Conservation (phyloP, 306 rosid genomes). For the Prunus campanulata region DNA sequence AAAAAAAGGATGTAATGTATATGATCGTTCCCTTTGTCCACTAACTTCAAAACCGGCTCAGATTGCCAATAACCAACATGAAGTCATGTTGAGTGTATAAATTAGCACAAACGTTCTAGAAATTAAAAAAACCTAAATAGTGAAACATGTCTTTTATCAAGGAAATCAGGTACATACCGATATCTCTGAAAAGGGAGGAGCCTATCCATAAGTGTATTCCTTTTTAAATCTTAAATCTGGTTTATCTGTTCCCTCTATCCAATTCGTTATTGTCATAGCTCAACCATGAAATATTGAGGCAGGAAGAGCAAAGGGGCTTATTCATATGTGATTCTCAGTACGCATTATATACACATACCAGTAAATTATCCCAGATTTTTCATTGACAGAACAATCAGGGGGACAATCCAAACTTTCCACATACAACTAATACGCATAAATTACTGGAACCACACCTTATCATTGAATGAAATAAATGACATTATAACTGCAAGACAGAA, state of each 20-base stretch:
- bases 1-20: not conserved
- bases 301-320: not conserved
- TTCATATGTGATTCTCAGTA: not conserved
- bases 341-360: not conserved
- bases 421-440: not conserved
- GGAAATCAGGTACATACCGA: not conserved
- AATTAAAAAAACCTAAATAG: not conserved
- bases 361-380: not conserved
- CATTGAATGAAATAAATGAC: not conserved
- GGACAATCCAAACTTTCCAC: conserved; percentile 7
- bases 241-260: not conserved
- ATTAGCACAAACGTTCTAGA: not conserved
- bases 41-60: not conserved
- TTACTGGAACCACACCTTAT: not conserved
- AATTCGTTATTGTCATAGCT: not conserved
- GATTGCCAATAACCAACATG: not conserved
- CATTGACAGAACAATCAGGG: conserved; percentile 4
- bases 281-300: conserved; percentile 5
- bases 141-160: not conserved
- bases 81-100: not conserved
- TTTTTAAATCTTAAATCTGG: not conserved
- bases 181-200: not conserved
- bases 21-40: not conserved
- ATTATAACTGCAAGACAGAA: not conserved
- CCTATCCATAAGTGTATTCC: not conserved